Evolutionary conservation across 2,329 filamentous ascomycete species (phyloP).

Genomic region (Colletotrichum shisoi): DNA sequence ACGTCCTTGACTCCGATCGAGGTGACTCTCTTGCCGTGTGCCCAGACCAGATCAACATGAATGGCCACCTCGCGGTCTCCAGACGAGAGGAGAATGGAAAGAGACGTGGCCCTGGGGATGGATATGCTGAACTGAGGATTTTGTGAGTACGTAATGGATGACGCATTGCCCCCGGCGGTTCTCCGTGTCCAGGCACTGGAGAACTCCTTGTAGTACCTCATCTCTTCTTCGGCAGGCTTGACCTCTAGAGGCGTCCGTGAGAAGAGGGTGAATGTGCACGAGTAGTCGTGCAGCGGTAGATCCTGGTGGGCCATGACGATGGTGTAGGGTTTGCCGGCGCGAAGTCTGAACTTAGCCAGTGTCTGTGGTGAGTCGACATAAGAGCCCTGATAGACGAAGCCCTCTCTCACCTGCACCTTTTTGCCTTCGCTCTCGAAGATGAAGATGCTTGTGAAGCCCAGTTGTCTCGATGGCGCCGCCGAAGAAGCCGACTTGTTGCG

Average conservation of each 20-base stretch:
- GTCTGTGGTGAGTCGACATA: constrained; percentile 95
- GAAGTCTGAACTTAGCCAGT: constrained; percentile 70
- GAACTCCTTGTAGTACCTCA: constrained; percentile 66
- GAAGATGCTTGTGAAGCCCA: constrained; percentile 88
- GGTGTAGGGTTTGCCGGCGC: constrained; percentile 57
- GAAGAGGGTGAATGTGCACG: constrained; percentile 88
- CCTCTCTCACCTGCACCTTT: constrained; percentile 77
- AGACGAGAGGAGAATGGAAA: constrained; percentile 79
- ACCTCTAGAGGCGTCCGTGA: constrained; percentile 71
- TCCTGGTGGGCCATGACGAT: constrained; percentile 81
- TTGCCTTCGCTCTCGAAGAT: constrained; percentile 76
- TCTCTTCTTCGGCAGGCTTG: constrained; percentile 66
- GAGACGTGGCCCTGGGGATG: constrained; percentile 63
- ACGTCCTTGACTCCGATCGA: constrained; percentile 78
- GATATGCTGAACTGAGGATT: constrained; percentile 86
- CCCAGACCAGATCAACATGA: constrained; percentile 86
- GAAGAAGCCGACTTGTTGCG: constrained; percentile 54
- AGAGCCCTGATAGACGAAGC: constrained; percentile 75
- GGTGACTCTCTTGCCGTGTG: constrained; percentile 74
- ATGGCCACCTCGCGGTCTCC: constrained; percentile 72
- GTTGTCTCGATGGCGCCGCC: constrained; percentile 59
- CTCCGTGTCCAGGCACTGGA: constrained; percentile 76
- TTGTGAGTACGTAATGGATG: constrained; percentile 75
- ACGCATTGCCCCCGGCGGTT: constrained; percentile 85
- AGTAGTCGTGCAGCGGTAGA: constrained; percentile 74